Conservation (phyloP, 1,284 basidiomycete species). For the Puccinia novopanici region DNA sequence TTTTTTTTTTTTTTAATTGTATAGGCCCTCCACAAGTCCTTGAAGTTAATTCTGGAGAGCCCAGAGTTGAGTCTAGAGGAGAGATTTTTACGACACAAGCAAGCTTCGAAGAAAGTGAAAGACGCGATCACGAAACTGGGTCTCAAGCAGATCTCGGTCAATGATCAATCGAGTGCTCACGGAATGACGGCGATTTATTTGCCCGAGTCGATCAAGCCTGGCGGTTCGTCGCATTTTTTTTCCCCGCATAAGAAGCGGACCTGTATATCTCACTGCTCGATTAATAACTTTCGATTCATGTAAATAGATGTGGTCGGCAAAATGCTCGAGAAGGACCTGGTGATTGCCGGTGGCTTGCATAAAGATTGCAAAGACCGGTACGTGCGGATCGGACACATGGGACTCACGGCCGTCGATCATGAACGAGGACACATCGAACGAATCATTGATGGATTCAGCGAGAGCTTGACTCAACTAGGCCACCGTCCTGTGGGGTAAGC, state of each 20-base stretch:
- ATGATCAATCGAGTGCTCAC: slow-evolving; percentile 73
- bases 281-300: background rate
- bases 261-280: background rate
- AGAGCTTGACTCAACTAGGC: slow-evolving; percentile 62
- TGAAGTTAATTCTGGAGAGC: slow-evolving; percentile 70
- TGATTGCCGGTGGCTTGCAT: slow-evolving; percentile 88
- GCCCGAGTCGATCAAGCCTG: slow-evolving; percentile 72
- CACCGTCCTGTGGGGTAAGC: slow-evolving; percentile 55
- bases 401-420: slow-evolving; percentile 73
- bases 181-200: slow-evolving; percentile 82
- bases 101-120: slow-evolving; percentile 74
- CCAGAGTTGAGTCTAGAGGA: slow-evolving; percentile 70
- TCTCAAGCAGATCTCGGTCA: slow-evolving; percentile 68
- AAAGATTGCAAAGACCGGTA: slow-evolving; percentile 75
- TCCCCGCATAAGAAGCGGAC: slow-evolving; percentile 51
- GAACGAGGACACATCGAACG: slow-evolving; percentile 74
- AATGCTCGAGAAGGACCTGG: slow-evolving; percentile 70
- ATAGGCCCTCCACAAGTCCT: slow-evolving; percentile 80
- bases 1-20: slow-evolving; percentile 61
- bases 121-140: slow-evolving; percentile 71
- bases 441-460: slow-evolving; percentile 71
- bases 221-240: slow-evolving; percentile 58
- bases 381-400: slow-evolving; percentile 74
- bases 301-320: slow-evolving; percentile 57
- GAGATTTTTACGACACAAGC: slow-evolving; percentile 75